Base-by-base conservation (phyloP, 208 protist genomes). In the Phytomonas francai region DNA sequence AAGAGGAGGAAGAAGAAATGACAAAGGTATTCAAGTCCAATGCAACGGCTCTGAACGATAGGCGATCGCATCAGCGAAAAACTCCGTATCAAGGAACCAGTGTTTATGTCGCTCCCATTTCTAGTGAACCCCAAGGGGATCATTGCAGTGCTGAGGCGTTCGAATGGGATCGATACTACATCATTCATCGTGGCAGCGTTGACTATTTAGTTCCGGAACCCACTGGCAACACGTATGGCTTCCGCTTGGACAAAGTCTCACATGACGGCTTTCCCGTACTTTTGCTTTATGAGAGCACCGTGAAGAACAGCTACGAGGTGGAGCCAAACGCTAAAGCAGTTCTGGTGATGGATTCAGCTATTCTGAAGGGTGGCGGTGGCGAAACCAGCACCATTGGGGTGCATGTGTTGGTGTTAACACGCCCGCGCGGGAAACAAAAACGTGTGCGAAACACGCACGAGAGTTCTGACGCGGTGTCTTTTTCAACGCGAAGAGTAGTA, bases 211-310 rank as follows among this genome's bases (percentile, higher is more conserved):
- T 81, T 70, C 76, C 81, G 0, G 31, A 71, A 39, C 67, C 32
- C n/a, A 51, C 42, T 14, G 77, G 74, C 29, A 91, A 89, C 74
- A 71, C 33, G 19, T 81, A 78, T 68, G 89, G 89, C 16, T 95
- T 86, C 70, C 83, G 84, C 27, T 81, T 95, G 19, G 76, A 87
- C 63, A 82, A 84, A 32, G 65, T 88, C 28, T 78, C 79, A 49
- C 81, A 85, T 65, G 67, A 84, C 31, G 81, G 83, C 54, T 77
- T 91, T 34, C 79, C 86, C 2, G 75, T 92, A 59, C 89, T 85
- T 70, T 72, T 95, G 12, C 79, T 95, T 25, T 95, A 90, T 70
- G 63, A 30, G 9, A 75, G 69, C 28, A 60, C 49, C 27, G 69
- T 69, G 32, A 85, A 78, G 45, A 73, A 72, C 66, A 78, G 71